Evolutionary conservation across 148 eudicot genomes (phyloP).

Genomic region (Linanthus parryae): DNA sequence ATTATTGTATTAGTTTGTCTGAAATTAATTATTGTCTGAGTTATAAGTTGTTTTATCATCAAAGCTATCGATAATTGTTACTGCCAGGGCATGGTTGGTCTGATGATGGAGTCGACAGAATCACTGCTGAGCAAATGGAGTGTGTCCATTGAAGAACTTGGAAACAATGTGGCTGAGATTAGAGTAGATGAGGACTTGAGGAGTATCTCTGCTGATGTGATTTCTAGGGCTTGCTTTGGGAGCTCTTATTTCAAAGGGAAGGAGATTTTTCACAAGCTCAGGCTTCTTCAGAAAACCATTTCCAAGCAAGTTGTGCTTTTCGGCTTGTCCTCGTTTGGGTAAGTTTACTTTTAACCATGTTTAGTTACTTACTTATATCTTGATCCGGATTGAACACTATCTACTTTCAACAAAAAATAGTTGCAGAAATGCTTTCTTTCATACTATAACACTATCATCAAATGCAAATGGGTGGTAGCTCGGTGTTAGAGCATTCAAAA

Average conservation of each 20-base stretch:
- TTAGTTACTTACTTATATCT: too few species aligned
- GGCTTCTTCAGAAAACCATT: slow-evolving; percentile 55
- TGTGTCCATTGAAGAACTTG: slow-evolving; percentile 41
- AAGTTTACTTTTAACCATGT: background rate
- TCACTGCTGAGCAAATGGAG: slow-evolving; percentile 57
- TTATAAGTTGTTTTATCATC: background rate
- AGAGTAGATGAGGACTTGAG: slow-evolving; percentile 68
- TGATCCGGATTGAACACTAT: too few species aligned
- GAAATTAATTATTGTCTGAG: background rate
- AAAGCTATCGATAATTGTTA: background rate
- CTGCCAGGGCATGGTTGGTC: slow-evolving; percentile 62
- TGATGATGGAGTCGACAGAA: slow-evolving; percentile 62
- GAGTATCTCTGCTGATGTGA: slow-evolving; percentile 61
- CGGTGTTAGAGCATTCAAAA: too few species aligned
- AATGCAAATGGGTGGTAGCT: too few species aligned
- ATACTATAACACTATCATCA: too few species aligned
- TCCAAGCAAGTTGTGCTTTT: slow-evolving; percentile 50
- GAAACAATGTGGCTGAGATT: slow-evolving; percentile 39
- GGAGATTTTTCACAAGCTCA: slow-evolving; percentile 60
- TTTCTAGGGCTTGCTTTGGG: slow-evolving; percentile 79
- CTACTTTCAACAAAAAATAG: too few species aligned
- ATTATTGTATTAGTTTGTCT: background rate
- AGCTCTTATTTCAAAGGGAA: slow-evolving; percentile 68
- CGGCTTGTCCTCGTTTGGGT: slow-evolving; percentile 44
- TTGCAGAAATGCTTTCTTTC: too few species aligned